phyloP scores from a whole-genome alignment of 2,329 filamentous ascomycete genomes.

The Fusarium sacchari region DNA sequence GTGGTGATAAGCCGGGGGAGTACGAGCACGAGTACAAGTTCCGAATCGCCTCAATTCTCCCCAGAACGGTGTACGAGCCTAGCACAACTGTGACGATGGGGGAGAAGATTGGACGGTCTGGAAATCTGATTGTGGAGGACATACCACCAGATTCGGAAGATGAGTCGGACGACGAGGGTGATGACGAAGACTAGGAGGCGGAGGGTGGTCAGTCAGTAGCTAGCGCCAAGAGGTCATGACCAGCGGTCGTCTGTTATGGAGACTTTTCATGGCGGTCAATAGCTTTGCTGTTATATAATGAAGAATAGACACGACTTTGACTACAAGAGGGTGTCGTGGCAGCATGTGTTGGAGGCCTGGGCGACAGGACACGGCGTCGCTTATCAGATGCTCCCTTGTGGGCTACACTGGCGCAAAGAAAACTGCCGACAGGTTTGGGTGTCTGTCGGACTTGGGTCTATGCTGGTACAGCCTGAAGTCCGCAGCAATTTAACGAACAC shows the following conservation, averaged over 20 bases:
- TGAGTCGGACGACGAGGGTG: conserved; percentile 45
- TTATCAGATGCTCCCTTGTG: not conserved
- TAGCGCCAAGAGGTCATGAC: conserved; percentile 13
- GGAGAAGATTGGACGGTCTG: conserved; percentile 81
- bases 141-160: conserved; percentile 49
- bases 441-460: not conserved
- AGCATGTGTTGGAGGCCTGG: not conserved
- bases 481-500: not conserved
- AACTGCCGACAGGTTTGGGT: conserved; percentile 1
- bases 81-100: conserved; percentile 72
- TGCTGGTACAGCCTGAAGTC: not conserved
- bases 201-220: conserved; percentile 36
- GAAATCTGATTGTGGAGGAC: conserved; percentile 88
- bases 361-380: not conserved
- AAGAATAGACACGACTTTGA: not conserved
- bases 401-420: not conserved
- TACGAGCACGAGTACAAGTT: conserved; percentile 90
- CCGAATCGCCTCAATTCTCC: conserved; percentile 84
- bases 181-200: conserved; percentile 41
- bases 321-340: not conserved
- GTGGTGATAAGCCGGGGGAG: conserved; percentile 62
- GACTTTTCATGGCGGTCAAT: conserved; percentile 28
- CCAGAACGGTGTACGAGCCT: conserved; percentile 81
- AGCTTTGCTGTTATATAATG: conserved; percentile 3
- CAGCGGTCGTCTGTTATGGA: conserved; percentile 7